phyloP scores from a whole-genome alignment of 208 protist species.

The Crithidia bombi region DNA sequence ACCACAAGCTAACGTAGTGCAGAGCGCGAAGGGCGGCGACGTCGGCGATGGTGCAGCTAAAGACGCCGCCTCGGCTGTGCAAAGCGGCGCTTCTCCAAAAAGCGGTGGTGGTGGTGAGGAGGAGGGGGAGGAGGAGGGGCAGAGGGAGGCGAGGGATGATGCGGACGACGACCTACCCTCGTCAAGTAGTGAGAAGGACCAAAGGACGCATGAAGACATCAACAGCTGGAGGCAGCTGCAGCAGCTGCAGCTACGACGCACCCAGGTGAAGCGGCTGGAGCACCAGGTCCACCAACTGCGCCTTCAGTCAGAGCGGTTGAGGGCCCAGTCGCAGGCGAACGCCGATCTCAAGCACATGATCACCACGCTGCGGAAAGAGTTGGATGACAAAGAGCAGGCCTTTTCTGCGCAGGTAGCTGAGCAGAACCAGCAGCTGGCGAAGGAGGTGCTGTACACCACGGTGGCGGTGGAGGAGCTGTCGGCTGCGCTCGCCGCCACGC shows the following conservation, averaged over 20 bases:
- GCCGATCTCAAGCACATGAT: constrained; percentile 18
- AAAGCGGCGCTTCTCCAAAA: too few relatives aligned
- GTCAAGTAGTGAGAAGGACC: not conserved
- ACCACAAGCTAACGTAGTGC: too few relatives aligned
- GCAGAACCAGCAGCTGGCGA: constrained; percentile 25
- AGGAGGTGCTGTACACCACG: constrained; percentile 16
- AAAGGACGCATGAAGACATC: not conserved
- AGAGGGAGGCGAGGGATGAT: not conserved
- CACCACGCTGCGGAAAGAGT: constrained; percentile 26
- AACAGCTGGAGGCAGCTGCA: constrained; percentile 16
- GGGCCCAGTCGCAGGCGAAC: constrained; percentile 28
- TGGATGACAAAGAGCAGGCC: constrained; percentile 31
- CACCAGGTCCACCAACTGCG: constrained; percentile 27
- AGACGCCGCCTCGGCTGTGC: too few relatives aligned
- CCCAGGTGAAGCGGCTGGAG: constrained; percentile 29
- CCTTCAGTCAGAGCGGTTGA: constrained; percentile 19
- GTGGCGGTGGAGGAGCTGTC: constrained; percentile 17
- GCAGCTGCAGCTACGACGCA: constrained; percentile 34
- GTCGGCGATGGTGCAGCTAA: too few relatives aligned
- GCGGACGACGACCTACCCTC: not conserved
- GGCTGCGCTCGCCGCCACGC: not conserved
- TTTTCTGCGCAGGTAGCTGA: constrained; percentile 28
- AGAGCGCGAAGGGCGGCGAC: too few relatives aligned
- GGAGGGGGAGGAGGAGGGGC: not conserved
- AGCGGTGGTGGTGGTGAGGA: too few relatives aligned